phyloP scores from a whole-genome alignment of 2,329 filamentous ascomycete species.

The Neofusicoccum umdonicola region DNA sequence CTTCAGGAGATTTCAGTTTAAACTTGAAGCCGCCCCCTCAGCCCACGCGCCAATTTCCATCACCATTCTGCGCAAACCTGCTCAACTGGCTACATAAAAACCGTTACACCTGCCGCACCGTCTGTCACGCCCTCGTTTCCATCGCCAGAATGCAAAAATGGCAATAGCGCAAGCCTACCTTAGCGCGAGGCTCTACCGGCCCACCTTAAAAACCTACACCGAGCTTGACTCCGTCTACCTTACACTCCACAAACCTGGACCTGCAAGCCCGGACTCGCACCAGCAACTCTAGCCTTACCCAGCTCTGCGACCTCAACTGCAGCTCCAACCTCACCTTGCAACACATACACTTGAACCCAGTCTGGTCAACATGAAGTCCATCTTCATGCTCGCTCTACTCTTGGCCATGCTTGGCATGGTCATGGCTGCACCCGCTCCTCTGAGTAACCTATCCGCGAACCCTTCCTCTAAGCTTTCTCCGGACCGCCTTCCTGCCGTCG shows the following conservation, averaged over 20 bases:
- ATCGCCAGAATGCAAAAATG: too few species aligned
- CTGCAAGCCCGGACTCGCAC: background rate
- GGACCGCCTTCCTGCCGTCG: background rate
- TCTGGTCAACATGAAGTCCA: background rate
- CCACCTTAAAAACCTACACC: background rate
- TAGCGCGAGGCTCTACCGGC: too few species aligned
- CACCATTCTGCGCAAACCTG: constrained; percentile 8
- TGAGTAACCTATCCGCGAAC: too few species aligned
- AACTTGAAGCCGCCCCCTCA: background rate
- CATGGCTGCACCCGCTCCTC: background rate
- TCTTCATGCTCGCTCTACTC: background rate
- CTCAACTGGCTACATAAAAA: background rate
- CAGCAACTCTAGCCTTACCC: too few species aligned
- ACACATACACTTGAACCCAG: too few species aligned
- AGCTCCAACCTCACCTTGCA: too few species aligned
- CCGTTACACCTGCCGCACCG: background rate
- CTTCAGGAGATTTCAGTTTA: background rate
- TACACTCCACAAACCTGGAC: background rate
- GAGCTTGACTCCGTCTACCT: background rate
- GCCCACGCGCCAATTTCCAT: background rate
- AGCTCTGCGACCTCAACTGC: background rate
- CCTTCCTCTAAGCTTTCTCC: background rate
- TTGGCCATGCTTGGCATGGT: background rate
- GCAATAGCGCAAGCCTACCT: too few species aligned
- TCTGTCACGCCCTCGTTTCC: too few species aligned